Conservation (phyloP, 768 basidiomycete genomes). For the Agrocybe chaxingu region DNA sequence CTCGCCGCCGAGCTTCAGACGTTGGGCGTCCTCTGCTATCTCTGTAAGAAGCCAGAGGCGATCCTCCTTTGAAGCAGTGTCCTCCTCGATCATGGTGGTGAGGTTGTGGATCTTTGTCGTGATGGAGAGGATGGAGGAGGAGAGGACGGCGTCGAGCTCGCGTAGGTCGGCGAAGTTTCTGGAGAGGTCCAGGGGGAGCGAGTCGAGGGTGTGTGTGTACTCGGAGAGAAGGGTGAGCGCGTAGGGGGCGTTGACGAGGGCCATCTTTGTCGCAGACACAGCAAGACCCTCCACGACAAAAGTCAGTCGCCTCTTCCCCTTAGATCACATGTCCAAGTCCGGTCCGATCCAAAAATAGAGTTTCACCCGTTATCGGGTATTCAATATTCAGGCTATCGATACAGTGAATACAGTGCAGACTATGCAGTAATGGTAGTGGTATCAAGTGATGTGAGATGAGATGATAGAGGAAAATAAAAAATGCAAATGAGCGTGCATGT, state of each 20-base stretch:
- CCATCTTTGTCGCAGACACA: not conserved
- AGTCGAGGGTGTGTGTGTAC: conserved; percentile 90
- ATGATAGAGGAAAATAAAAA: conserved; percentile 5
- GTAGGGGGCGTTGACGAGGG: conserved; percentile 41
- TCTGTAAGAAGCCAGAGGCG: conserved; percentile 85
- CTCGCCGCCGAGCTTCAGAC: conserved; percentile 91
- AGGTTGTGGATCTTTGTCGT: conserved; percentile 77
- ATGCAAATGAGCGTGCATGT: conserved; percentile 1
- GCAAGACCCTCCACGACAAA: not conserved
- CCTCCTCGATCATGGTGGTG: conserved; percentile 71
- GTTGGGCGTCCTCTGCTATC: conserved; percentile 89
- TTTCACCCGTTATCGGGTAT: conserved; percentile 16
- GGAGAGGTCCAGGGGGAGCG: conserved; percentile 91
- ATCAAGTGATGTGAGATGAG: conserved; percentile 3
- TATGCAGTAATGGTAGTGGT: conserved; percentile 6
- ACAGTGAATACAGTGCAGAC: conserved; percentile 14
- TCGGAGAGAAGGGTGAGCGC: conserved; percentile 72
- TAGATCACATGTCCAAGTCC: conserved; percentile 15
- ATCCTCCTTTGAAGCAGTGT: conserved; percentile 57
- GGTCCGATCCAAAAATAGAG: conserved; percentile 7
- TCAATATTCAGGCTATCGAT: conserved; percentile 17
- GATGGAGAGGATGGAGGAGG: conserved; percentile 79
- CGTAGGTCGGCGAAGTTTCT: conserved; percentile 93
- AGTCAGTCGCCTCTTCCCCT: not conserved
- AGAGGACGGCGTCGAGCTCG: conserved; percentile 97